Evolutionary conservation across 805 yeast genomes (phyloP).

Genomic region (Sungouiozyma ichnusensis): DNA sequence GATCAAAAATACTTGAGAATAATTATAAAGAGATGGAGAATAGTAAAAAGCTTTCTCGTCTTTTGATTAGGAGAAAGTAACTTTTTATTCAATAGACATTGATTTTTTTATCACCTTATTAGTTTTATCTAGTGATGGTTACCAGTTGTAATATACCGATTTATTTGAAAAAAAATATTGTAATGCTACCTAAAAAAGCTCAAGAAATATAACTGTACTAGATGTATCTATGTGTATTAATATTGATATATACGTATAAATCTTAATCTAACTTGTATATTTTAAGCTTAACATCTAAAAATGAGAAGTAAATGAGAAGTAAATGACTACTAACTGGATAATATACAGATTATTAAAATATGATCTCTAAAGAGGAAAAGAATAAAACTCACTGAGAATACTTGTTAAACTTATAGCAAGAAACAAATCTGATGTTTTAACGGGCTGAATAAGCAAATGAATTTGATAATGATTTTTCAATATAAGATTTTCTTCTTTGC

Average conservation of each 20-base stretch:
- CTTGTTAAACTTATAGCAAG: not conserved
- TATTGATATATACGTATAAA: too few relatives aligned
- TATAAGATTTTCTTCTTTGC: conserved; percentile 14
- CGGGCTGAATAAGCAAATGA: conserved; percentile 8
- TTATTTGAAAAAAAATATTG: not conserved
- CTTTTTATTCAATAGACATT: not conserved
- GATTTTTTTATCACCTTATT: not conserved
- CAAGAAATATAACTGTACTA: too few relatives aligned
- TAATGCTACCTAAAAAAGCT: not conserved
- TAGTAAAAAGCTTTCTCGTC: too few relatives aligned
- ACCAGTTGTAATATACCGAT: not conserved
- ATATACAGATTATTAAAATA: too few relatives aligned
- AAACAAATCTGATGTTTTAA: not conserved
- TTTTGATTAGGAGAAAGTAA: not conserved
- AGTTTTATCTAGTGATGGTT: not conserved
- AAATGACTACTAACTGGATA: too few relatives aligned
- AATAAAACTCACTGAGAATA: too few relatives aligned
- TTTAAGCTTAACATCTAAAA: too few relatives aligned
- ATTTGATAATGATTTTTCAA: conserved; percentile 15
- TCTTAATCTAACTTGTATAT: too few relatives aligned
- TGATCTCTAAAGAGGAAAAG: too few relatives aligned
- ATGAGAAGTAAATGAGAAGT: too few relatives aligned
- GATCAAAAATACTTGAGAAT: not conserved
- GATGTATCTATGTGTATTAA: too few relatives aligned
- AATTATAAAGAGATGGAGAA: too few relatives aligned